Evolutionary conservation across 495 filamentous ascomycete species (phyloP), one percentile per base, ranked within the genome.

Genomic region (Annulohypoxylon nitens): DNA sequence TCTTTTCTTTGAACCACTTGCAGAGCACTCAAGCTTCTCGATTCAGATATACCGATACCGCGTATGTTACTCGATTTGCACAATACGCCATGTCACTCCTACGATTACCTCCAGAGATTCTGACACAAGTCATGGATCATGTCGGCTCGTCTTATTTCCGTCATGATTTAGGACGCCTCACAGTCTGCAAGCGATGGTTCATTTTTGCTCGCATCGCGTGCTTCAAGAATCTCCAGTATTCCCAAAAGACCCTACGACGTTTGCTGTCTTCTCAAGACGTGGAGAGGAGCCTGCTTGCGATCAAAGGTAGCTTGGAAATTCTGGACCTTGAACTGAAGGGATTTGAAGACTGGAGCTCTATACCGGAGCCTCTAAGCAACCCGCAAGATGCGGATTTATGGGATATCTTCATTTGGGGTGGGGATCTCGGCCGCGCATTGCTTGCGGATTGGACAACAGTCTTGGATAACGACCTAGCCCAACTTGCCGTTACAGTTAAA

Each of bases 141-240:
- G 43, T 47, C 4, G 43, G 43, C 43, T 47, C 43, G 14, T 18
- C 43, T 16, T 47, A 16, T 47, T 47, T 47, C 14, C 43, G 43
- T 16, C n/a, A 14, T 10, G 43, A 47, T 47, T 4, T 47, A 47
- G 11, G 12, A n/a, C 43, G 43, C 14, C 43, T 47, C n/a, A 47
- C 43, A 47, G 43, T 47, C 12, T 47, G 43, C 14, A 47, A 47
- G 43, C 43, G n/a, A 14, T 47, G 43, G 43, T n/a, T 14, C 43
- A 18, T 14, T 14, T 47, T 47, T 8, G 43, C 43, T 16, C 43
- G 14, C 20, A 1, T 14, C 16, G 43, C 43, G 43, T 47, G 43
- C 16, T 47, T 47, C 14, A 7, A 16, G 6, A 6, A 18, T 18
- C 5, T 47, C 14, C 5, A n/a, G 2, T 2, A 16, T 47, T n/a